These are phyloP conservation scores for Quercus tomentella DNA, from an alignment of 331 rosid species.

Conservation along the genomic window DNA sequence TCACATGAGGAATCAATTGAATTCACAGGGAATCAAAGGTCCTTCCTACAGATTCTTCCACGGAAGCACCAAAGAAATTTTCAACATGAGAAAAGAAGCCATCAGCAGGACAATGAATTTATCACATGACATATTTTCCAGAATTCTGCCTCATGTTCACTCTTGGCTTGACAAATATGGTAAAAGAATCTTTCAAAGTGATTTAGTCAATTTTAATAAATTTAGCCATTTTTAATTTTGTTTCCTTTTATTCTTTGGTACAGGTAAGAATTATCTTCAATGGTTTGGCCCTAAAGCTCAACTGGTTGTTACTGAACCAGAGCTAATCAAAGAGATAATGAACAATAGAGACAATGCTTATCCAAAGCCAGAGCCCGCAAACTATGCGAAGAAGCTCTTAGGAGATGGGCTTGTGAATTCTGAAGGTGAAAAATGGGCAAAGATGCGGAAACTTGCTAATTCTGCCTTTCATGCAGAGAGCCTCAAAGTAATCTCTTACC, in stretches of 20 bases:
- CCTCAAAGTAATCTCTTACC: too few relatives aligned
- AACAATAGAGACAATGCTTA: neutral
- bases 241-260: neutral
- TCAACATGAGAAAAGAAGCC: neutral
- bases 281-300: conserved; percentile 20
- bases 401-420: too few relatives aligned
- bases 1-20: too few relatives aligned
- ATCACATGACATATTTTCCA: neutral
- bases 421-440: too few relatives aligned
- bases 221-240: neutral
- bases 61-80: conserved; percentile 4
- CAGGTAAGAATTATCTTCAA: conserved; percentile 32
- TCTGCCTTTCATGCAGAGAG: too few relatives aligned
- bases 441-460: too few relatives aligned
- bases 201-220: neutral
- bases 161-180: neutral
- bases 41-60: neutral
- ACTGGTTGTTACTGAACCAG: conserved; percentile 19
- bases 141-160: neutral
- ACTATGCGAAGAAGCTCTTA: too few relatives aligned
- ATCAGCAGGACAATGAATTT: neutral
- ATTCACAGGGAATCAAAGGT: too few relatives aligned
- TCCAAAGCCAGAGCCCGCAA: rapidly evolving
- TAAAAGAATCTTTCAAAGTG: neutral
- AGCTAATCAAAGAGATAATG: conserved; percentile 26